Evolutionary conservation across 768 basidiomycete species (phyloP), one percentile per base, ranked within the genome.

Genomic region (Clavulina sp.): DNA sequence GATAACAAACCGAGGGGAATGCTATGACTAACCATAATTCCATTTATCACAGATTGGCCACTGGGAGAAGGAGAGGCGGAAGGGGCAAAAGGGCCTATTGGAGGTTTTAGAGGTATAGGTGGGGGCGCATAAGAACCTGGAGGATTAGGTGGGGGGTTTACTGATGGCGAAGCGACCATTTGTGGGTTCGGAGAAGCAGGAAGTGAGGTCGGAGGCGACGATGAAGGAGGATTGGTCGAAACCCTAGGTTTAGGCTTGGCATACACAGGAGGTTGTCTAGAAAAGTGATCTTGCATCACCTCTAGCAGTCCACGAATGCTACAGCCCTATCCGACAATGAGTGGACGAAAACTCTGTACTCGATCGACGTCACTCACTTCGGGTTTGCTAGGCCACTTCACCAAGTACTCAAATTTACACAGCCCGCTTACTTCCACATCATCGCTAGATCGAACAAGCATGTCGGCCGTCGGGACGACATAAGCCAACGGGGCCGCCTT

Each of bases 401-500:
- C 72, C 44, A 83, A 61, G 62, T 88, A 93, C 36, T 80, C 75
- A 36, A 79, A 69, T 36, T 65, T 68, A 60, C 77, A 87, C 56
- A 72, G 70, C 21, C 84, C 92, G 61, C 81, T 87, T 50, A 84
- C 73, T 60, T 96, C 89, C 59, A 96, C 72, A 60, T 74, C 70
- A 41, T 70, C 74, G 21, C 80, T 76, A 7, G 85, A 72, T 57
- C 80, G 79, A 59, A 99, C 77, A 54, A 91, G 79, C 81, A 99
- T 88, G 60, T 85, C 80, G 50, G 70, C 74, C 2, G 88, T 95
- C 31, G 95, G 93, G 9, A 88, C 83, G 57, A 99, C 91, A 68
- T 88, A 96, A 21, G 72, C 73, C 60, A 97, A 74, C 21, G 95
- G 95, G 0, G 91, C 80, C 9, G 70, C 69, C 40, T 73, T 70